These are phyloP conservation scores for Hanseniaspora sp. DNA, from an alignment of 1,139 yeast genomes.

Conservation along the genomic window DNA sequence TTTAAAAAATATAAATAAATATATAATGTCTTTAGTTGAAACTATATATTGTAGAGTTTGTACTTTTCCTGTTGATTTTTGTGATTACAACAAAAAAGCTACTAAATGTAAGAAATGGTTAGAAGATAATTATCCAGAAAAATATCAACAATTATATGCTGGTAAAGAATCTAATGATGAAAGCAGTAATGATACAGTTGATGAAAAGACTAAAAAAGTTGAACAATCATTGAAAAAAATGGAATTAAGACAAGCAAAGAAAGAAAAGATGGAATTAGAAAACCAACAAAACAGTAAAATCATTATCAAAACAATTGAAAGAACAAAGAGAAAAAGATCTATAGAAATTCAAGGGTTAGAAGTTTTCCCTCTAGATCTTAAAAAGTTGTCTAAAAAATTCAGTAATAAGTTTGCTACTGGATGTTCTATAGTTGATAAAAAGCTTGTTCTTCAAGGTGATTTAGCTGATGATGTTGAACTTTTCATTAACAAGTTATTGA, in stretches of 20 bases:
- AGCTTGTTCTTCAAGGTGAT: conserved; percentile 87
- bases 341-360: conserved; percentile 82
- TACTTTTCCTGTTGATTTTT: conserved; percentile 79
- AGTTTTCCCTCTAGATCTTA: conserved; percentile 77
- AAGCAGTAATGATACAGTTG: conserved; percentile 33
- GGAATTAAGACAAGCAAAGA: conserved; percentile 82
- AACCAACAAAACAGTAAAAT: conserved; percentile 72
- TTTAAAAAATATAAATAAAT: no score
- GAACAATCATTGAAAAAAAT: conserved; percentile 72
- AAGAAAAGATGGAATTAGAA: conserved; percentile 73
- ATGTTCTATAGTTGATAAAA: conserved; percentile 88
- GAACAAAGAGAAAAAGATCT: conserved; percentile 81
- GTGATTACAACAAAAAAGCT: conserved; percentile 79
- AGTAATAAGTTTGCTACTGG: conserved; percentile 96
- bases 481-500: conserved; percentile 57
- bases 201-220: conserved; percentile 70
- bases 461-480: conserved; percentile 84
- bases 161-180: conserved; percentile 23
- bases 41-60: conserved; percentile 74
- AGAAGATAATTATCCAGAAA: conserved; percentile 43
- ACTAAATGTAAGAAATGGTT: conserved; percentile 83
- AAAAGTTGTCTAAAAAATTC: conserved; percentile 81
- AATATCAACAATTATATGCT: conserved; percentile 47
- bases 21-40: conserved; percentile 32
- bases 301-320: conserved; percentile 71